These are phyloP conservation scores for Sordariomycetes sp. DNA, from an alignment of 2,329 filamentous ascomycete genomes.

Conservation along the genomic window DNA sequence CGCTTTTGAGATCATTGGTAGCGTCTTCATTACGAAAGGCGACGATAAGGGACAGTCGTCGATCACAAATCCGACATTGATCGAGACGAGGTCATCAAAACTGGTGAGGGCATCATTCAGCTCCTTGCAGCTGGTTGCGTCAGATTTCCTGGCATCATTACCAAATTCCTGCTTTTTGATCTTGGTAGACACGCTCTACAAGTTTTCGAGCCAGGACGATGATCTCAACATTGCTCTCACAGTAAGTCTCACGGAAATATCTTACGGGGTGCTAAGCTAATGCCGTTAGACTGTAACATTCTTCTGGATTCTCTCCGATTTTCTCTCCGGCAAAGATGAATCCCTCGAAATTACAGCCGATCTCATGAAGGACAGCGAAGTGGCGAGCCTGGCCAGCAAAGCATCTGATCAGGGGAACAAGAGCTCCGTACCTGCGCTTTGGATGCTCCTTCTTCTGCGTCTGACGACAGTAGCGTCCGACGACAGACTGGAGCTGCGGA, in stretches of 20 bases:
- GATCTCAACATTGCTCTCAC: conserved; percentile 95
- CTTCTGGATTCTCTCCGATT: conserved; percentile 93
- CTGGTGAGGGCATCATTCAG: conserved; percentile 82
- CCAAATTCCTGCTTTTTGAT: conserved; percentile 64
- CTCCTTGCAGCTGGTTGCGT: conserved; percentile 85
- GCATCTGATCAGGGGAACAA: conserved; percentile 50
- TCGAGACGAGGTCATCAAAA: conserved; percentile 55
- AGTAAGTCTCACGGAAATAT: conserved; percentile 34
- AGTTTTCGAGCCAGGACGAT: conserved; percentile 81
- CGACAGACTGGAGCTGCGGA: conserved; percentile 65
- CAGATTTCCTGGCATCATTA: conserved; percentile 75
- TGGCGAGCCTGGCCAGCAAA: conserved; percentile 42
- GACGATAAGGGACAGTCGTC: conserved; percentile 20
- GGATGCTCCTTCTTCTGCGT: conserved; percentile 67
- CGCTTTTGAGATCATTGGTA: conserved; percentile 76
- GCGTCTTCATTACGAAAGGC: conserved; percentile 54
- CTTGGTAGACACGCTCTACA: conserved; percentile 78
- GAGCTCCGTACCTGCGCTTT: conserved; percentile 62
- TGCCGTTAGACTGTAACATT: conserved; percentile 69
- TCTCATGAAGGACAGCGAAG: conserved; percentile 41
- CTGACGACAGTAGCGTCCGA: conserved; percentile 65
- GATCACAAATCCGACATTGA: conserved; percentile 18
- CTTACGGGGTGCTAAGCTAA: background rate
- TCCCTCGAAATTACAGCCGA: conserved; percentile 49
- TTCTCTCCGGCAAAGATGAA: conserved; percentile 55